Conservation (phyloP, 176 grass and related monocot genomes). For the Cenchrus fungigraminus region DNA sequence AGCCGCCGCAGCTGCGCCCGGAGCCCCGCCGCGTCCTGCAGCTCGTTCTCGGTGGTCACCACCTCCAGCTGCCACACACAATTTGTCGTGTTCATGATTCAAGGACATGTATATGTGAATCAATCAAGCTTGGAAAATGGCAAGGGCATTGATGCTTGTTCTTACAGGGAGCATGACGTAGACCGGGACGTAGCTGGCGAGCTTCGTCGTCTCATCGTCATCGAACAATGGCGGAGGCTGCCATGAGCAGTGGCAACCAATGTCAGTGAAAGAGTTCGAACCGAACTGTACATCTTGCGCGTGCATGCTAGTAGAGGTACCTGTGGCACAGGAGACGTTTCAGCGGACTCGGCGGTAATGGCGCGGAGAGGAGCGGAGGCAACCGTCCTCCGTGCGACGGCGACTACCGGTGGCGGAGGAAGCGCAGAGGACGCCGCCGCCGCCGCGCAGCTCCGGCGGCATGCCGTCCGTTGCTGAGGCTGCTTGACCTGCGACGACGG, state of each 20-base stretch:
- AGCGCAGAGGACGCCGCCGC: not conserved
- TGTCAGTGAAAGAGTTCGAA: not conserved
- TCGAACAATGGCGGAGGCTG: constrained; percentile 47
- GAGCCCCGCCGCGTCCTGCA: constrained; percentile 52
- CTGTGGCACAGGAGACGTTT: constrained; percentile 15
- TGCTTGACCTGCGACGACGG: constrained; percentile 33
- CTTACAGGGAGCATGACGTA: constrained; percentile 87
- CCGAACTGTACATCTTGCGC: not conserved
- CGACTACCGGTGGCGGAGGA: not conserved
- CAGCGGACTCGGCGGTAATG: constrained; percentile 9
- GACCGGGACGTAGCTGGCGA: constrained; percentile 76
- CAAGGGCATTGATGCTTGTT: not conserved
- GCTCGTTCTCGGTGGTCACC: constrained; percentile 48
- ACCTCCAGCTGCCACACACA: constrained; percentile 52
- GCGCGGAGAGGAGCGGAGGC: constrained; percentile 3
- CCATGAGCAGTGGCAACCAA: not conserved
- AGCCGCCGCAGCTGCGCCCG: constrained; percentile 57
- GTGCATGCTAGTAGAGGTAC: not conserved
- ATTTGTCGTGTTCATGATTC: not conserved
- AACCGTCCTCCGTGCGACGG: not conserved
- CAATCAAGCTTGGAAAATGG: not conserved
- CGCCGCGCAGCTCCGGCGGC: not conserved
- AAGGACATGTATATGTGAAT: not conserved
- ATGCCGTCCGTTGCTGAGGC: constrained; percentile 26
- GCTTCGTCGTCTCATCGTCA: constrained; percentile 56